These are phyloP conservation scores for Nicotiana rustica DNA, from an alignment of 305 asterid genomes.

Conservation along the genomic window DNA sequence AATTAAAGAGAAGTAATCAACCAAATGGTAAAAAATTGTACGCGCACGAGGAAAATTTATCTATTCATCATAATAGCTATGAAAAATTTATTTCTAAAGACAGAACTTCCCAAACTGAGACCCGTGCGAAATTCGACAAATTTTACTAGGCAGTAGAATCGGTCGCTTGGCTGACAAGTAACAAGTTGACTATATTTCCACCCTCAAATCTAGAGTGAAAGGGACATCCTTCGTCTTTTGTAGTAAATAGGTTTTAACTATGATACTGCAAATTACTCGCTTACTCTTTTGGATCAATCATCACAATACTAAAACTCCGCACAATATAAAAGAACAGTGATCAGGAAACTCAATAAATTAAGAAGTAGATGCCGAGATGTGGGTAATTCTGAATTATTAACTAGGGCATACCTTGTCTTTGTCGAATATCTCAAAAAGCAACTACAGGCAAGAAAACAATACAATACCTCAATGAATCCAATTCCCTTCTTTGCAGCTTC, in stretches of 20 bases:
- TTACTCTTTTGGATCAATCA: slow-evolving; percentile 25
- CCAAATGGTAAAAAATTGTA: neutral
- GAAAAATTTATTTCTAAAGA: neutral
- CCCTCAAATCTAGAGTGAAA: neutral
- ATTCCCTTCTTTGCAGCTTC: slow-evolving; percentile 68
- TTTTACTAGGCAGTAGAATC: slow-evolving; percentile 8
- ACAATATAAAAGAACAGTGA: neutral
- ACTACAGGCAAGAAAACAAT: neutral
- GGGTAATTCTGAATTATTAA: neutral
- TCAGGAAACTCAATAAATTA: neutral
- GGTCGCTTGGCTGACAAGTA: neutral
- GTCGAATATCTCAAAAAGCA: slow-evolving; percentile 12
- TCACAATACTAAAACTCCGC: slow-evolving; percentile 1
- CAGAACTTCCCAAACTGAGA: neutral
- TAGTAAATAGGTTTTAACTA: slow-evolving; percentile 1
- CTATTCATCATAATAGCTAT: slow-evolving; percentile 18
- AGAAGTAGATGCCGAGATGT: neutral
- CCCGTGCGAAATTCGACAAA: neutral
- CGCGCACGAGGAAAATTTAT: neutral
- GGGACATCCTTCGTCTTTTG: neutral
- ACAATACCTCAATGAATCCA: slow-evolving; percentile 75
- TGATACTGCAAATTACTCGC: neutral
- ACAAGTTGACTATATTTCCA: neutral
- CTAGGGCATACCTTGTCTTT: neutral
- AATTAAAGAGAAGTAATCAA: slow-evolving; percentile 9